Evolutionary conservation across 345 rosid species (phyloP).

Genomic region (Lepidium sativum): DNA sequence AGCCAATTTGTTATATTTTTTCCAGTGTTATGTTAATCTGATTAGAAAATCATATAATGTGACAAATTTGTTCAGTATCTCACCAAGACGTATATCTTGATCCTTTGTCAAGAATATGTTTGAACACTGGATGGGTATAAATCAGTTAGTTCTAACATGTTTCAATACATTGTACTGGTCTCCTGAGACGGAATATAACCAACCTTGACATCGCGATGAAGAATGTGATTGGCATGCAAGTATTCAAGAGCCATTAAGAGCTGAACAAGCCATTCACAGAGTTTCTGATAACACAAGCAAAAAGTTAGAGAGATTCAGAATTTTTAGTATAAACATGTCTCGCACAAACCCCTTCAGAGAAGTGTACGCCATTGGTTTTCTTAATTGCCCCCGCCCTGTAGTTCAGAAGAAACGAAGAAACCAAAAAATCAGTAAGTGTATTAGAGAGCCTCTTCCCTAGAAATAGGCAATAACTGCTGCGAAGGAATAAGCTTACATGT

Average conservation of each 20-base stretch:
- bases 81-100: constrained; percentile 90
- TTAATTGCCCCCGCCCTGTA: constrained; percentile 91
- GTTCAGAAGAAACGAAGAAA: background rate
- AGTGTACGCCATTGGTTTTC: constrained; percentile 72
- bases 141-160: constrained; percentile 3
- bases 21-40: background rate
- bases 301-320: constrained; percentile 1
- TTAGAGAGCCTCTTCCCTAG: background rate
- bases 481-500: constrained; percentile 64
- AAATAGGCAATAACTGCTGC: constrained; percentile 12
- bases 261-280: constrained; percentile 96
- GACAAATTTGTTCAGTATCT: constrained; percentile 20
- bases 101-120: constrained; percentile 95
- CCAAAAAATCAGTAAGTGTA: background rate
- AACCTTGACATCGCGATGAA: constrained; percentile 99
- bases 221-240: constrained; percentile 89
- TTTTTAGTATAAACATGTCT: background rate
- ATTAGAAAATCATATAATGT: constrained; percentile 15
- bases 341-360: constrained; percentile 73
- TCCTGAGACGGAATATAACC: constrained; percentile 12
- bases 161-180: background rate
- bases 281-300: constrained; percentile 49
- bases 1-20: constrained; percentile 9
- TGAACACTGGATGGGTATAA: constrained; percentile 57
- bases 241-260: constrained; percentile 99